Evolutionary conservation across 257 asterid species (phyloP), one percentile per base, ranked within the genome.

Genomic region (Solanum commersonii): DNA sequence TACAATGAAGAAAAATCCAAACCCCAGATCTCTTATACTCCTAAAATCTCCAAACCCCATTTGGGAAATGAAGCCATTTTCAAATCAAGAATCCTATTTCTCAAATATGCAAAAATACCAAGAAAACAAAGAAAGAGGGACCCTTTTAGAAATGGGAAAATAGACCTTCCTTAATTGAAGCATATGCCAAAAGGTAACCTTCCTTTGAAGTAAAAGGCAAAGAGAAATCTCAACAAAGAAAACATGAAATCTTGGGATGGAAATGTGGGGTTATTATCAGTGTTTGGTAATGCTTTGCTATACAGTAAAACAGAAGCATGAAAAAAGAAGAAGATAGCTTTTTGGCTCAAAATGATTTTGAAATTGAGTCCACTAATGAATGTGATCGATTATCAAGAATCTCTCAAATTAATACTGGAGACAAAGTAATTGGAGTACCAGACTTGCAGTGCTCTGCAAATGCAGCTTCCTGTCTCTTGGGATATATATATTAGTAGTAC

Each of bases 401-500:
- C 68, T 49, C 20, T 77, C 35, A 27, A 16, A 44, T 16, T 16
- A 79, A 42, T 27, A 44, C 65, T 35, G 29, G 49, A 29, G 35
- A 77, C 35, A 77, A 38, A 77, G 60, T 38, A 27, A 82, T 82
- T 27, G 33, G 33, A n/a, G 86, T 31, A 82, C 29, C 86, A 82
- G 70, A 82, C 70, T 82, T 82, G 20, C 44, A 29, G 22, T 18
- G 42, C 27, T 3, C 70, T 82, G 70, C 86, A 82, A 82, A 82
- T 82, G 86, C 16, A 82, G 44, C 86, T 82, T 82, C 86, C 86
- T 82, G 86, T 82, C 86, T 82, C 42, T 49, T 82, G 86, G 70
- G 85, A 49, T 49, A 52, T 52, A 52, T 16, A 29, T 44, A 79
- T 79, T 52, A 56, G 67, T 22, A 59, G 18, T 78, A 42, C 42